These are phyloP conservation scores for Ganoderma multipileum DNA, from an alignment of 1,284 basidiomycete species.

Conservation along the genomic window DNA sequence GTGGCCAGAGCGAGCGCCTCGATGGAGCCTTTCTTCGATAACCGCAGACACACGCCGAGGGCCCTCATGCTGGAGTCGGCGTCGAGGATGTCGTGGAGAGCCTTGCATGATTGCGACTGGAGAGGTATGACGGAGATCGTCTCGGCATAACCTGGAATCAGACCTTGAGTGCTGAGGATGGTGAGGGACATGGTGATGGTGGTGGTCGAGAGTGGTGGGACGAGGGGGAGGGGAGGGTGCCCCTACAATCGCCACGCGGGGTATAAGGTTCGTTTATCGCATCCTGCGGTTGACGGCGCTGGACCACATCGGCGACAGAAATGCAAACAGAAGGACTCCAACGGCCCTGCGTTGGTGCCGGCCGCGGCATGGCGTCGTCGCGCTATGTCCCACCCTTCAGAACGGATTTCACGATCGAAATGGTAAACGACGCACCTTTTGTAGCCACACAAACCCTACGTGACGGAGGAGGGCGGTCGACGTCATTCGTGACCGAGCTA, in stretches of 20 bases:
- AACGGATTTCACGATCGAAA: not conserved
- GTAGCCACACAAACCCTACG: not conserved
- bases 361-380: not conserved
- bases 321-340: not conserved
- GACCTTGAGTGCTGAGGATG: conserved; percentile 3
- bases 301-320: not conserved
- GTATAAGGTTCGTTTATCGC: not conserved
- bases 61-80: conserved; percentile 4
- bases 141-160: not conserved
- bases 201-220: conserved; percentile 7
- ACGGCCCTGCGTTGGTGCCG: not conserved
- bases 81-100: not conserved
- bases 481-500: not conserved
- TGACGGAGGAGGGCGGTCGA: not conserved
- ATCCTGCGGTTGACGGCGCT: not conserved
- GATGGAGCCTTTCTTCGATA: conserved; percentile 17
- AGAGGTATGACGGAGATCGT: conserved; percentile 3
- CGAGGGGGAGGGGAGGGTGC: not conserved
- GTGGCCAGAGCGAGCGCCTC: conserved; percentile 25
- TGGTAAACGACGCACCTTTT: not conserved
- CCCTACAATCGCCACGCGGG: not conserved
- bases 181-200: conserved; percentile 13
- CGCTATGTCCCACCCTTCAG: not conserved
- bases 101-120: not conserved
- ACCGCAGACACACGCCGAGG: conserved; percentile 19